These are phyloP conservation scores for Copromyces sp. DNA, from an alignment of 495 filamentous ascomycete species.

Conservation along the genomic window DNA sequence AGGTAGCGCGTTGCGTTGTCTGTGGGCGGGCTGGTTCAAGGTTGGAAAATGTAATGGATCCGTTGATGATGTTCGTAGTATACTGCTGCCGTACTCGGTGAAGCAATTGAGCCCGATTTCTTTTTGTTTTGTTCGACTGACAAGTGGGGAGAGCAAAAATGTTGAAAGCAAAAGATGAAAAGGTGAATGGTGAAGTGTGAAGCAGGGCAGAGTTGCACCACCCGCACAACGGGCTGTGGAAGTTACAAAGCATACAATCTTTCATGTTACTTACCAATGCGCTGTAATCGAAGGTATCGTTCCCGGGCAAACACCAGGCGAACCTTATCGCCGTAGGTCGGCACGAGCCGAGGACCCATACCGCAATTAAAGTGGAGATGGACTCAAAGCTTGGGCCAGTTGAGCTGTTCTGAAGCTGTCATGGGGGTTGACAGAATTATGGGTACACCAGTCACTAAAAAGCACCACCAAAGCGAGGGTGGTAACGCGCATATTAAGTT, in stretches of 20 bases:
- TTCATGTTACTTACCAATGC: neutral
- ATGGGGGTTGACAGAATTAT: too few relatives aligned
- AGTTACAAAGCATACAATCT: neutral
- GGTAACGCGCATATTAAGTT: too few relatives aligned
- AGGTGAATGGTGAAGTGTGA: neutral
- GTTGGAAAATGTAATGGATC: neutral
- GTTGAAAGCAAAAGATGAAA: neutral
- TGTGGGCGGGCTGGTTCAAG: neutral
- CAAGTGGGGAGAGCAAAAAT: neutral
- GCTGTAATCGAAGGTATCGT: neutral
- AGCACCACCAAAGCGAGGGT: too few relatives aligned
- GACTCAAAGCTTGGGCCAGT: neutral
- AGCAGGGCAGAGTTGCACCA: neutral
- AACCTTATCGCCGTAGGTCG: neutral
- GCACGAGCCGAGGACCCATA: neutral
- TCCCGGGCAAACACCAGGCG: neutral
- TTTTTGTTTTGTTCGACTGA: neutral
- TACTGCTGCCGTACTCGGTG: neutral
- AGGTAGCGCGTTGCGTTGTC: neutral
- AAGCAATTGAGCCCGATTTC: neutral
- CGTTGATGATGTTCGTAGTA: neutral
- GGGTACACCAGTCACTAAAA: too few relatives aligned
- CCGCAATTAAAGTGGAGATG: neutral
- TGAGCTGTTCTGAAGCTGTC: neutral
- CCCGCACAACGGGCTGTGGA: neutral